Evolutionary conservation across 495 filamentous ascomycete genomes (phyloP), one percentile per base, ranked within the genome.

Genomic region (Hypoxylon cercidicola): DNA sequence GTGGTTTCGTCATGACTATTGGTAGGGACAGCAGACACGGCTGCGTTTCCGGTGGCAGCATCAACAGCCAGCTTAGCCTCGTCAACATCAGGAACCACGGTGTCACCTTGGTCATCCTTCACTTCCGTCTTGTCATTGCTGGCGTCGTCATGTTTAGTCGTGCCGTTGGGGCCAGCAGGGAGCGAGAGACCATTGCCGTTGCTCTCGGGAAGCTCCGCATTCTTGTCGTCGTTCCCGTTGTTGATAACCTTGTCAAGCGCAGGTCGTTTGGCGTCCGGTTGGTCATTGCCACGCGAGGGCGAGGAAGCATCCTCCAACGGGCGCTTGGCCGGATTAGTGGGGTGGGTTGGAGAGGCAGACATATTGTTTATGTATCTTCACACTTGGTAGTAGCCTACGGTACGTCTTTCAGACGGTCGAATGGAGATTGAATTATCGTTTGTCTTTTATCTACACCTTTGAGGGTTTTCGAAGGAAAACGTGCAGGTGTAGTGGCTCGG

Each of bases 231-330:
- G 39, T 75, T 74, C 32, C 84, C 76, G 39, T 76, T 73, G 71
- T 88, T 90, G 45, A 90, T 83, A 66, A 93, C 84, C 82, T 97
- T 99, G 80, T 97, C 93, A 55, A 98, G 85, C 46, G 96, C 96
- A 23, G 90, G 96, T 66, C 95, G 91, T 81, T 99, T 99, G 65
- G 96, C 95, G 65, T 99, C 95, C 25, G 93, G 93, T 77, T 97
- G 96, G 69, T 97, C 95, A 72, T 83, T 90, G 32, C 88, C 90
- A 16, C 91, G 92, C 21, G 93, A 95, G 4, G 95, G 93, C 3
- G 95, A 98, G 40, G 95, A 98, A 30, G 93, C 88, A 72, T 98
- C 95, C 83, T 99, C 95, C 49, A 98, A 87, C 62, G 95, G 95
- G 64, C 95, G 93, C 84, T 99, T 99, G 71, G 91, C 75, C 64